These are phyloP conservation scores for Wickerhamomyces xylosicus DNA, from an alignment of 805 yeast genomes.

Conservation along the genomic window DNA sequence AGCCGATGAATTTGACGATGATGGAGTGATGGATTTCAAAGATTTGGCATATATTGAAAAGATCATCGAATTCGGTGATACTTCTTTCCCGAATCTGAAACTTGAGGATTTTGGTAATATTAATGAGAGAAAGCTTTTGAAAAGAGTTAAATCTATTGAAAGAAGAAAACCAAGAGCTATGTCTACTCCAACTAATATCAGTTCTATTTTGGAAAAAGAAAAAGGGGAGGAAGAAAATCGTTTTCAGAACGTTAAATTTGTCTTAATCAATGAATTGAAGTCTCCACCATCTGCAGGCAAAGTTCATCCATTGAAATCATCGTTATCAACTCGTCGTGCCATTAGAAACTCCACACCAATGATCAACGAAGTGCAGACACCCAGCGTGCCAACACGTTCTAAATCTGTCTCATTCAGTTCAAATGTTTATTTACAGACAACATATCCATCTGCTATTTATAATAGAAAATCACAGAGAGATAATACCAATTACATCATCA, in stretches of 20 bases:
- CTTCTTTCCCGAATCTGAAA: conserved; percentile 24
- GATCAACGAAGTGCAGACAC: too few relatives aligned
- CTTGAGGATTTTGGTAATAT: conserved; percentile 21
- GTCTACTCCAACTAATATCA: conserved; percentile 14
- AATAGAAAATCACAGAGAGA: conserved; percentile 40
- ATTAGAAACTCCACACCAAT: too few relatives aligned
- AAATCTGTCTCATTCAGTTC: background rate
- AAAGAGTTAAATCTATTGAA: conserved; percentile 25
- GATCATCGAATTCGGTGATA: conserved; percentile 30
- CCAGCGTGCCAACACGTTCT: background rate
- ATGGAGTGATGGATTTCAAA: conserved; percentile 15
- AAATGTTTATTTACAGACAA: conserved; percentile 36
- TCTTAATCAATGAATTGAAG: conserved; percentile 8
- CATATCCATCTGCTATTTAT: conserved; percentile 41
- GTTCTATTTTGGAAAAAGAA: conserved; percentile 5
- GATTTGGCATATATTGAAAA: conserved; percentile 29
- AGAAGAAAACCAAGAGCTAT: conserved; percentile 24
- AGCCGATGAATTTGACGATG: conserved; percentile 5
- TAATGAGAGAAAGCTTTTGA: conserved; percentile 17
- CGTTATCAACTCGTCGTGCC: background rate
- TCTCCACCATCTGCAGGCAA: conserved; percentile 1
- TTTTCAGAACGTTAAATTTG: conserved; percentile 8
- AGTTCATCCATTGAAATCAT: background rate
- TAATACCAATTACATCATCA: conserved; percentile 24
- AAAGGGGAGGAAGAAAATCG: background rate